Evolutionary conservation across 1,284 basidiomycete species (phyloP).

Genomic region (Trametes hirsuta): DNA sequence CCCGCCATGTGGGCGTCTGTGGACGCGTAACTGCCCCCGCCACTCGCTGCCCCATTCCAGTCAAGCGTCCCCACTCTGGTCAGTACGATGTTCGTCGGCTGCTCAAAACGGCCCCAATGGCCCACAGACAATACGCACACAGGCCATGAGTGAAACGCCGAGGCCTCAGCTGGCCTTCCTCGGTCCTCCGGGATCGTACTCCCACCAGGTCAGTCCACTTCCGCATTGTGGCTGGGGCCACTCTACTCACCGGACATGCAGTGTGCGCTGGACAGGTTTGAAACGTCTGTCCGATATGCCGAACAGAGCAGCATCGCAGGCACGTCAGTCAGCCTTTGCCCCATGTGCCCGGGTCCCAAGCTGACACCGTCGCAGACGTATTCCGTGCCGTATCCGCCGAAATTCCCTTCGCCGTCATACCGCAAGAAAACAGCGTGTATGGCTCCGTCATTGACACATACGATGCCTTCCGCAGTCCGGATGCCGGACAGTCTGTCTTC

Average conservation of each 20-base stretch:
- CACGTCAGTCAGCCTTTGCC: slow-evolving; percentile 21
- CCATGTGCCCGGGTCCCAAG: neutral
- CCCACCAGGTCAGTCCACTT: slow-evolving; percentile 62
- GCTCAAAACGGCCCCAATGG: no score
- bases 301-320: slow-evolving; percentile 61
- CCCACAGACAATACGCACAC: neutral
- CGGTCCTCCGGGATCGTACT: slow-evolving; percentile 76
- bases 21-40: neutral
- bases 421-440: slow-evolving; percentile 77
- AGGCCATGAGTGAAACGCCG: slow-evolving; percentile 4
- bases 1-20: slow-evolving; percentile 3
- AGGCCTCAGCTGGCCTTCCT: slow-evolving; percentile 47
- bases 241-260: slow-evolving; percentile 32
- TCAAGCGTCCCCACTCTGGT: no score
- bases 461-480: slow-evolving; percentile 53
- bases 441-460: slow-evolving; percentile 78
- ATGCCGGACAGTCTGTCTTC: slow-evolving; percentile 46
- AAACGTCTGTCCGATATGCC: slow-evolving; percentile 51
- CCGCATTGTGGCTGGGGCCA: neutral
- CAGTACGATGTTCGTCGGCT: no score
- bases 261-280: slow-evolving; percentile 66
- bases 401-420: slow-evolving; percentile 58
- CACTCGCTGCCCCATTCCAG: neutral
- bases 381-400: slow-evolving; percentile 50
- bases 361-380: slow-evolving; percentile 47